Evolutionary conservation across 169 alveolate species (phyloP), one percentile per base, ranked within the genome.

Genomic region (Cryptosporidium meleagridis): DNA sequence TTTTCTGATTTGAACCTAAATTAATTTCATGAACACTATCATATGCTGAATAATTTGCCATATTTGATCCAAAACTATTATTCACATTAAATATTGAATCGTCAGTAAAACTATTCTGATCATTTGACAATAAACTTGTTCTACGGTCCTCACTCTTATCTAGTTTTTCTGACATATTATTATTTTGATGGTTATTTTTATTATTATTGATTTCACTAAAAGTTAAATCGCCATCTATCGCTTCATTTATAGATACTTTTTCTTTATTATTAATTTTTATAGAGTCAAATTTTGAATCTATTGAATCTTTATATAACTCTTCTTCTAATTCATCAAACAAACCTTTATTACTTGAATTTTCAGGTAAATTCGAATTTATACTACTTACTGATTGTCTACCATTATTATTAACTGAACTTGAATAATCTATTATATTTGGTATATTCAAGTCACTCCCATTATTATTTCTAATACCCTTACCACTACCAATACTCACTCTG

Each of bases 1-100:
- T 73, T 41, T 55, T 72, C 23, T 51, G 70, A 53, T 52, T 52
- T 45, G 70, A 33, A 7, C 69, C 69, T 21, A 33, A 33, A 72
- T 58, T 73, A 21, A 52, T 33, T 35, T 73, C 86, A 73, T 73
- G 35, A 9, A 73, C 53, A 73, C 86, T 73, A 21, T 73, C 68
- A 73, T 73, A 37, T n/a, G 68, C 70, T 4, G 86, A 73, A 33
- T 73, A 73, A 21, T 73, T 73, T 53, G 86, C 70, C 51, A 73
- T 73, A 55, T 73, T 73, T 26, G 86, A 73, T 1, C 86, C 86
- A 59, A 53, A 73, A 29, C 71, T 73, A 41, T 69, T 69, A 35
- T 45, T 59, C 23, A 73, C 72, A 37, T 72, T 72, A 72, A 53
- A 55, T 16, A 73, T 37, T 18, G 86, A 73, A 55, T 73, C 86